Evolutionary conservation across 2,329 filamentous ascomycete species (phyloP).

Genomic region (Emmonsiellopsis sp.): DNA sequence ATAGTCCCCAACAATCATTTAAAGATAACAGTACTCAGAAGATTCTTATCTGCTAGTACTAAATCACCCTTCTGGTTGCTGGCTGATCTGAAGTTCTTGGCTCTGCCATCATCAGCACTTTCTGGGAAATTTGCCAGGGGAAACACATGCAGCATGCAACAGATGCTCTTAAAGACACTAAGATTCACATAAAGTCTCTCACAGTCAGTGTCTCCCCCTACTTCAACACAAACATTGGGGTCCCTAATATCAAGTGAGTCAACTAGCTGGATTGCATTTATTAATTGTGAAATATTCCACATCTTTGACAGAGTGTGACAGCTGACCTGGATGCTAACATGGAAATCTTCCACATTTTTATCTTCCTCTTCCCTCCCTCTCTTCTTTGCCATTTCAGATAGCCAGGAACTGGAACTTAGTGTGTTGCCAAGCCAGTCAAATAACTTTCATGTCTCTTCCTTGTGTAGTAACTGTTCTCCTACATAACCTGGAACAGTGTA

Average conservation of each 20-base stretch:
- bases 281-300: constrained; percentile 1
- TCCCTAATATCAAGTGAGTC: not conserved
- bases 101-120: not conserved
- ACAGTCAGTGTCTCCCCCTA: not conserved
- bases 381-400: not conserved
- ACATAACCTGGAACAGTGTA: not conserved
- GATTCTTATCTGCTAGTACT: not conserved
- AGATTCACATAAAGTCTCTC: constrained; percentile 1
- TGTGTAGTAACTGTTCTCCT: not conserved
- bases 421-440: not conserved
- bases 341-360: not conserved
- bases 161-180: not conserved
- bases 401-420: not conserved
- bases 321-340: not conserved
- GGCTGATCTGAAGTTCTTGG: not conserved
- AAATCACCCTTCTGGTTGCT: not conserved
- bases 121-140: not conserved
- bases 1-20: too few relatives aligned
- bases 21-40: too few relatives aligned
- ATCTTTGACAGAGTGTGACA: not conserved
- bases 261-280: not conserved
- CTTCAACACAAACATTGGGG: not conserved
- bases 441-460: not conserved
- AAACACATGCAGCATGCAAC: not conserved
- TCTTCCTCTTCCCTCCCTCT: not conserved